These are phyloP conservation scores for Thielaviopsis musarum DNA, from an alignment of 2,329 filamentous ascomycete genomes.

Conservation along the genomic window DNA sequence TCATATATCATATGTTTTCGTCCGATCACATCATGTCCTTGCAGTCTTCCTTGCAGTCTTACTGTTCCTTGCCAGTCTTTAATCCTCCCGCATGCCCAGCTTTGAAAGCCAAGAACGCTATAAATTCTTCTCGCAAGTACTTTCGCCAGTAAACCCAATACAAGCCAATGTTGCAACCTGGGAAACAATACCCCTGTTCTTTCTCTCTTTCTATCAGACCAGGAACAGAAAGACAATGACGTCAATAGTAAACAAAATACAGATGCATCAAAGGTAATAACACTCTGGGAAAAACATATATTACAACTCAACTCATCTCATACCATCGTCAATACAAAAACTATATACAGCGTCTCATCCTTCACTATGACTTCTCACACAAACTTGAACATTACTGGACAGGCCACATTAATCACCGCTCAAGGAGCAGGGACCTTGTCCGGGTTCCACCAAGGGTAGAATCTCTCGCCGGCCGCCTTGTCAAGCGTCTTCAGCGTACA, in stretches of 20 bases:
- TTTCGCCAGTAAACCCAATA: too few species aligned
- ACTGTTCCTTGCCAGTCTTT: too few species aligned
- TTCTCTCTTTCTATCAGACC: too few species aligned
- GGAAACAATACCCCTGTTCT: too few species aligned
- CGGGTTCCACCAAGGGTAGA: conserved; percentile 21
- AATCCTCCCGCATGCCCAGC: too few species aligned
- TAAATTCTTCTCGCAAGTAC: too few species aligned
- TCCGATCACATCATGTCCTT: too few species aligned
- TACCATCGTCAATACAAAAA: background rate
- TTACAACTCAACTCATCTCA: background rate
- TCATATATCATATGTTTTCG: too few species aligned
- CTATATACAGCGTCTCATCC: background rate
- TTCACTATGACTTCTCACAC: background rate
- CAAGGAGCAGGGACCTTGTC: conserved; percentile 14
- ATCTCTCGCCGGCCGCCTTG: conserved; percentile 20
- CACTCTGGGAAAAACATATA: background rate
- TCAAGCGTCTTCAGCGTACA: conserved; percentile 15
- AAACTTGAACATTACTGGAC: background rate
- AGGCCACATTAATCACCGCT: background rate
- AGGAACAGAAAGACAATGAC: background rate
- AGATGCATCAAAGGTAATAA: too few species aligned
- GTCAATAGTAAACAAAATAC: background rate
- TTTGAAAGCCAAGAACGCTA: too few species aligned
- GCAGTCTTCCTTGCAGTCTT: too few species aligned
- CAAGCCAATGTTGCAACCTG: too few species aligned